phyloP scores from a whole-genome alignment of 768 basidiomycete species.

The Termitomyces sp. region DNA sequence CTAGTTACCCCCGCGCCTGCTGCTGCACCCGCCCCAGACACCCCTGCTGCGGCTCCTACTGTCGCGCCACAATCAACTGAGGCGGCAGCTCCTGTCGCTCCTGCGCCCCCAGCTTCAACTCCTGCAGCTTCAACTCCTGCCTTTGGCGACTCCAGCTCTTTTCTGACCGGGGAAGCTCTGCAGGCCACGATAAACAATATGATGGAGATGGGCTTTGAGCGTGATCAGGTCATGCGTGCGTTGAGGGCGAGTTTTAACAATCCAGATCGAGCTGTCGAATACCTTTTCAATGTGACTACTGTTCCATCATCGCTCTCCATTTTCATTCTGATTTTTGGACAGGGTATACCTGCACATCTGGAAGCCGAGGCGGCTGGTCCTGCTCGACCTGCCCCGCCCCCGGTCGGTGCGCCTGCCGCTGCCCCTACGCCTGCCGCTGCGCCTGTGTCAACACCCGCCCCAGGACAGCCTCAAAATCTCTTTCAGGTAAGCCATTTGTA shows the following conservation, averaged over 20 bases:
- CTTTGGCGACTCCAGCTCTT: slow-evolving; percentile 48
- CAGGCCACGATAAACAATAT: slow-evolving; percentile 79
- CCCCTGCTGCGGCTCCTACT: slow-evolving; percentile 23
- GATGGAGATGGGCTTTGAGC: slow-evolving; percentile 90
- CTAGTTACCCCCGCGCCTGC: slow-evolving; percentile 21
- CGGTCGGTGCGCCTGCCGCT: slow-evolving; percentile 28
- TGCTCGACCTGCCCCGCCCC: slow-evolving; percentile 28
- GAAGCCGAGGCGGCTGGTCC: slow-evolving; percentile 41
- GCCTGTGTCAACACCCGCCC: slow-evolving; percentile 20
- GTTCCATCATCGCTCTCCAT: not conserved
- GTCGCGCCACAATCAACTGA: slow-evolving; percentile 17
- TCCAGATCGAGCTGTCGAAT: slow-evolving; percentile 97
- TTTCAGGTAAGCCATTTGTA: slow-evolving; percentile 58
- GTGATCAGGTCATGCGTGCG: slow-evolving; percentile 80
- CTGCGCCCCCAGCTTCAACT: slow-evolving; percentile 22
- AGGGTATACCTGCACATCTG: slow-evolving; percentile 81
- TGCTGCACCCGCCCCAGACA: slow-evolving; percentile 17
- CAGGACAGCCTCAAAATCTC: slow-evolving; percentile 68
- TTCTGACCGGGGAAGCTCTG: slow-evolving; percentile 72
- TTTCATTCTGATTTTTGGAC: slow-evolving; percentile 7
- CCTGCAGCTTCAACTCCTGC: slow-evolving; percentile 24
- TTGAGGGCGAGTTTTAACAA: slow-evolving; percentile 95
- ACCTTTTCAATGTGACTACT: slow-evolving; percentile 77
- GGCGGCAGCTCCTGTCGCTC: slow-evolving; percentile 16
- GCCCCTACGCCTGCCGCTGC: slow-evolving; percentile 33